Evolutionary conservation across 768 basidiomycete genomes (phyloP).

Genomic region (Collybiopsis luxurians): DNA sequence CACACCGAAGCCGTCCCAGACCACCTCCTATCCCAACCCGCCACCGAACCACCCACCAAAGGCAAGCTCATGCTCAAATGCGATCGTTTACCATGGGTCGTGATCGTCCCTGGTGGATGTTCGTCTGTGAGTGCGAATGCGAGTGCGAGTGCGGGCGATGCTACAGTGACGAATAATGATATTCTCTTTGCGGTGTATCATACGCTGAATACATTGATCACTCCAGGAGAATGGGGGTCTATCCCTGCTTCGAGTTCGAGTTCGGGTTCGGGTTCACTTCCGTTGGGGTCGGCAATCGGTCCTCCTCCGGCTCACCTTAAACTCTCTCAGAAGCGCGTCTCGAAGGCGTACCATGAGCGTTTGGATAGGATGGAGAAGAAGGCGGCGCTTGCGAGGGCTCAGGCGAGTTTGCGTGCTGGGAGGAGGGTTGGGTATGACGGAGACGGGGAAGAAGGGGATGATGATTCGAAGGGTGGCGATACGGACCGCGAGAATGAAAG

Average conservation of each 20-base stretch:
- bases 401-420: neutral
- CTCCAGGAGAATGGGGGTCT: neutral
- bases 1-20: neutral
- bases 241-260: neutral
- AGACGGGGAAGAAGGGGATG: neutral
- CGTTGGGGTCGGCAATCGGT: neutral
- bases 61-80: neutral
- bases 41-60: neutral
- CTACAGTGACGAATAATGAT: constrained; percentile 1
- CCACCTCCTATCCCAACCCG: neutral
- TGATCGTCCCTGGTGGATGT: neutral
- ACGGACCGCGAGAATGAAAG: too few species aligned
- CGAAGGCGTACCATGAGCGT: neutral
- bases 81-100: neutral
- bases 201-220: neutral
- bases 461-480: neutral
- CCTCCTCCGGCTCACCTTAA: neutral
- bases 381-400: neutral
- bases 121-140: neutral
- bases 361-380: neutral
- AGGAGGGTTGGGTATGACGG: neutral
- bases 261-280: neutral
- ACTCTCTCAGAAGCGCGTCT: neutral
- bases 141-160: neutral
- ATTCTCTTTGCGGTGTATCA: neutral